Evolutionary conservation across 2,329 filamentous ascomycete genomes (phyloP).

Genomic region (Curvularia spicifera): DNA sequence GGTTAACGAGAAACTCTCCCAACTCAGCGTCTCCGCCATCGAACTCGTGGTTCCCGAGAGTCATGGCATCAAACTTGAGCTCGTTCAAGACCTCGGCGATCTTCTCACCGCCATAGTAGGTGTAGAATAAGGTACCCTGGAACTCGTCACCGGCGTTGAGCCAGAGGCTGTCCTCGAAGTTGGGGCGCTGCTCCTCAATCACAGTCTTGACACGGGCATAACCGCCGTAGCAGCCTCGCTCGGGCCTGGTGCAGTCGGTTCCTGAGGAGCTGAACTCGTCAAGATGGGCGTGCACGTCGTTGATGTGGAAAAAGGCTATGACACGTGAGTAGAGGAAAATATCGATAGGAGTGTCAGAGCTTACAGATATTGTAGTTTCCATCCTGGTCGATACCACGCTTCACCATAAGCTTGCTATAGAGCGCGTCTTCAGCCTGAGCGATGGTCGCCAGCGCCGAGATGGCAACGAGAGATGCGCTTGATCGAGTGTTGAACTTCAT

Average conservation of each 20-base stretch:
- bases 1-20: conserved; percentile 66
- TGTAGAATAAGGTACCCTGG: conserved; percentile 71
- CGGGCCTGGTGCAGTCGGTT: conserved; percentile 64
- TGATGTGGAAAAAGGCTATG: conserved; percentile 70
- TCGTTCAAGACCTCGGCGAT: conserved; percentile 71
- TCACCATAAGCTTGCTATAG: conserved; percentile 38
- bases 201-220: conserved; percentile 69
- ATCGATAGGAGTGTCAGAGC: neutral
- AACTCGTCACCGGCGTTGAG: conserved; percentile 74
- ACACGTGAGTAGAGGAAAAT: conserved; percentile 5
- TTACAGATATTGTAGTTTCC: conserved; percentile 48
- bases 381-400: conserved; percentile 42
- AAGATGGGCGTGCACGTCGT: conserved; percentile 71
- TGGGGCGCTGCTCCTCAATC: conserved; percentile 62
- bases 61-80: conserved; percentile 72
- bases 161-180: conserved; percentile 66
- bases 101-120: conserved; percentile 71
- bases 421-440: conserved; percentile 38
- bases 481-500: conserved; percentile 33
- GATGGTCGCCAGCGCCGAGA: conserved; percentile 28
- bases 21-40: conserved; percentile 69
- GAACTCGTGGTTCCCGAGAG: conserved; percentile 59
- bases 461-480: conserved; percentile 25
- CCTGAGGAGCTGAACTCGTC: conserved; percentile 68
- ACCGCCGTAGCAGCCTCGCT: conserved; percentile 67